Base-by-base conservation (phyloP, 108 stramenopile species). In the Nitzschia sp. region DNA sequence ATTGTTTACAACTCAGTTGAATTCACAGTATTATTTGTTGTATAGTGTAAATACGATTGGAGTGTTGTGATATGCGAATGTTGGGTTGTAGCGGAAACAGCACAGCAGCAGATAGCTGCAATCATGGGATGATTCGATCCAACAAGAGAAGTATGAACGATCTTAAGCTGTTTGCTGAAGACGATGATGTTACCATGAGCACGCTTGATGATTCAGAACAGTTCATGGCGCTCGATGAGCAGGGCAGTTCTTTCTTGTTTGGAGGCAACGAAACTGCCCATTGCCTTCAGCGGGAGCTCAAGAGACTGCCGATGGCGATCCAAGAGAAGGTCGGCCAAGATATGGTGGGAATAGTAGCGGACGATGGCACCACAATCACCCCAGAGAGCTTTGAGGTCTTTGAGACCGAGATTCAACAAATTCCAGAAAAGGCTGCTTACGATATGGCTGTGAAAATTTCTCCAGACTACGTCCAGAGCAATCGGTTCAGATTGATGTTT, bases 401-500 rank as follows among this genome's bases (percentile, higher is more conserved):
- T 13, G 53, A 62, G 23, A 26, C 22, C 8, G 21, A 60, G 23
- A 53, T 63, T 13, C n/a, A 30, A 6, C 23, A 58, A 17, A 26
- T 73, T 25, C 44, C 36, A n/a, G 45, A 65, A 22, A 54, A 41
- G 17, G 50, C 23, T 25, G 62, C 36, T 30, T 54, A 38, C 17
- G 41, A 45, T 23, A 26, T 72, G 11, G 50, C 35, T 26, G n/a
- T 30, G 25, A 26, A 41, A 13, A 50, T 63, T 21, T 47, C 55
- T 5, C 16, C 13, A 8, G 30, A n/a, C 27, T 57, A 29, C 28
- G 57, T 69, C 3, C 17, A 0, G 50, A 63, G 31, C 17, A 45
- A 33, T 21, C 35, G 36, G 9, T 66, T 70, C 35, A 69, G 57
- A 5, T 21, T 71, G 44, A 63, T 77, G 63, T 72, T 78, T 63